Evolutionary conservation across 2,329 filamentous ascomycete species (phyloP).

Genomic region (Ophiostoma ips): DNA sequence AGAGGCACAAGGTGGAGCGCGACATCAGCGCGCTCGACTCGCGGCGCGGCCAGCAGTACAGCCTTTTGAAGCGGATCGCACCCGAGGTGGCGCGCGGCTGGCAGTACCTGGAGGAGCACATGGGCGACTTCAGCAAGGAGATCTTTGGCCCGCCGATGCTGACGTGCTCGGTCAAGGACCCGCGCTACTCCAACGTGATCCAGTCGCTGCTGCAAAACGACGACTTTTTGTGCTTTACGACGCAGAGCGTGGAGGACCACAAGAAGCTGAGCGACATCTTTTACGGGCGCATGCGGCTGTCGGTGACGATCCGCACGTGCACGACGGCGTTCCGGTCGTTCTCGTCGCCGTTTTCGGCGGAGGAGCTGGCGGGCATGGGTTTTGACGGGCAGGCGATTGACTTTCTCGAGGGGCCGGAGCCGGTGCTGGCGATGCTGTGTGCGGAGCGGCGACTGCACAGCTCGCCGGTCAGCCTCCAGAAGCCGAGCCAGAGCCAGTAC

Average conservation of each 20-base stretch:
- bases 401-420: constrained; percentile 63
- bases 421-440: constrained; percentile 81
- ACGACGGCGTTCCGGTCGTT: constrained; percentile 40
- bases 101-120: constrained; percentile 69
- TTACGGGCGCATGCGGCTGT: constrained; percentile 47
- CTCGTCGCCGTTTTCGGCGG: constrained; percentile 35
- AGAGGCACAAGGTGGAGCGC: constrained; percentile 15
- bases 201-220: constrained; percentile 36
- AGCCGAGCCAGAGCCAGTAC: constrained; percentile 55
- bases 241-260: constrained; percentile 63
- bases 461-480: constrained; percentile 48
- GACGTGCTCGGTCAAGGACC: constrained; percentile 64
- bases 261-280: constrained; percentile 55
- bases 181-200: constrained; percentile 44
- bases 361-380: constrained; percentile 44
- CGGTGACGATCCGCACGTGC: constrained; percentile 58
- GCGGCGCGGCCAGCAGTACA: constrained; percentile 22
- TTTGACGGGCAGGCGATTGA: constrained; percentile 73
- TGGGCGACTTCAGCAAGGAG: constrained; percentile 53
- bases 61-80: constrained; percentile 23
- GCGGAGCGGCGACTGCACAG: constrained; percentile 54
- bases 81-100: constrained; percentile 36
- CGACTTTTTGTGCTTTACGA: constrained; percentile 56
- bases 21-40: constrained; percentile 48
- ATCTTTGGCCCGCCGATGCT: constrained; percentile 73